A percentile compares a stretch with the other conserved stretches of the same genome.
Conservation (phyloP, 1,284 basidiomycete genomes). For the Ceraceosorus guamensis region DNA sequence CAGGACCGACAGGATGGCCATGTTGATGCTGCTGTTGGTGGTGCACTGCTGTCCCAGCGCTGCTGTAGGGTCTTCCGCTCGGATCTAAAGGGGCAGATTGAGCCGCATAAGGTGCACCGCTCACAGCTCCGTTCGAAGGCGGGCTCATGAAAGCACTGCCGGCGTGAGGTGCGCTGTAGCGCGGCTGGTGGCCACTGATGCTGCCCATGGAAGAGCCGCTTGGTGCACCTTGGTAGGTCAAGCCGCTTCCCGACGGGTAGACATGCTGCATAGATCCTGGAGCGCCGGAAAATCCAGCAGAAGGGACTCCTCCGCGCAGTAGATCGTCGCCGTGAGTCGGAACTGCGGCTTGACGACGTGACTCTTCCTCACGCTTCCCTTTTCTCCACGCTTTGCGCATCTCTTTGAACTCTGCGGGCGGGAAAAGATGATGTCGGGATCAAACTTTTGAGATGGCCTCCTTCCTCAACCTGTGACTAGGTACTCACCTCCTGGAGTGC, state of each 20-base stretch:
- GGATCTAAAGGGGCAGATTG: conserved; percentile 1
- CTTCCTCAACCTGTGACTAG: neutral
- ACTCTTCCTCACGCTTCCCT: conserved; percentile 69
- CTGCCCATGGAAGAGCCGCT: neutral
- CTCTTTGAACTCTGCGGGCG: conserved; percentile 83
- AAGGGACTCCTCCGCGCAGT: neutral
- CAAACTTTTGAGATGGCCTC: neutral
- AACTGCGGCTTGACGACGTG: conserved; percentile 18
- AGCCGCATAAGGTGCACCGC: conserved; percentile 3
- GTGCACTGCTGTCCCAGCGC: conserved; percentile 6
- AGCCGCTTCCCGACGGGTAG: neutral
- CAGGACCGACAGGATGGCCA: conserved; percentile 13
- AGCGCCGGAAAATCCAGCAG: conserved; percentile 4
- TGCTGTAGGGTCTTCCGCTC: conserved; percentile 1
- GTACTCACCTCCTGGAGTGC: conserved; percentile 68
- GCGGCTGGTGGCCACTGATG: conserved; percentile 4
- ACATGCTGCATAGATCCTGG: conserved; percentile 1
- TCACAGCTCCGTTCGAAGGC: conserved; percentile 1
- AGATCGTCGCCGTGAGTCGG: neutral
- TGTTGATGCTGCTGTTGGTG: conserved; percentile 6
- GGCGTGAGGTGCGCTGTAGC: neutral
- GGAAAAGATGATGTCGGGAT: neutral
- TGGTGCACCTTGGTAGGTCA: neutral
- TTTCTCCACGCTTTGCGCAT: conserved; percentile 91
- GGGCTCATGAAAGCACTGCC: conserved; percentile 4